Percentiles rank a stretch among this genome's conserved stretches.
Conservation (phyloP, 2,329 filamentous ascomycete genomes). For the Clarireedia homoeocarpa region DNA sequence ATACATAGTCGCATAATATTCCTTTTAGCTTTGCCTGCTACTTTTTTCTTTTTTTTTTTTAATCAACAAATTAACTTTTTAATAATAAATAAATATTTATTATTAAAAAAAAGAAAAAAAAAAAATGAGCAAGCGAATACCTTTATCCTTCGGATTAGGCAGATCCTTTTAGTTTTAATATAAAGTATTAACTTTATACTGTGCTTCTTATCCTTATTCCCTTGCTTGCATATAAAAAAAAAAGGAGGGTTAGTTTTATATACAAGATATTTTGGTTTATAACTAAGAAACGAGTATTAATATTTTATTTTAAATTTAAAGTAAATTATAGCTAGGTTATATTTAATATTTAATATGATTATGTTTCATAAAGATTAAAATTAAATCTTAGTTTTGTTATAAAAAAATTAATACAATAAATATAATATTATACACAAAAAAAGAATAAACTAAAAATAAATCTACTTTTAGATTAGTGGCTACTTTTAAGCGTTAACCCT, state of each 20-base stretch:
- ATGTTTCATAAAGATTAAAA: background rate
- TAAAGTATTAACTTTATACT: background rate
- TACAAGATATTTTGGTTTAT: no score
- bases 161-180: slow-evolving; percentile 11
- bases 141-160: slow-evolving; percentile 14
- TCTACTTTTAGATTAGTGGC: background rate
- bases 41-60: background rate
- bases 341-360: background rate
- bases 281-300: slow-evolving; percentile 2
- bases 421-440: background rate
- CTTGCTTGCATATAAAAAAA: background rate
- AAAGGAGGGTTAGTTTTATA: no score
- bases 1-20: background rate
- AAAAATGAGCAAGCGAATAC: slow-evolving; percentile 20
- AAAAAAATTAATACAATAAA: slow-evolving; percentile 2
- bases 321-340: background rate
- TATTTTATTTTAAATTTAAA: slow-evolving; percentile 3
- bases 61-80: background rate
- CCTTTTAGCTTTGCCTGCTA: background rate
- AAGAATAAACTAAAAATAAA: background rate
- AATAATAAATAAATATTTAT: background rate
- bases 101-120: slow-evolving; percentile 15
- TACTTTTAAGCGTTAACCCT: no score
- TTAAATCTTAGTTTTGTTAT: background rate
- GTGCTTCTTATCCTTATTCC: background rate